Evolutionary conservation across 495 filamentous ascomycete genomes (phyloP).

Genomic region (Podospora comata): DNA sequence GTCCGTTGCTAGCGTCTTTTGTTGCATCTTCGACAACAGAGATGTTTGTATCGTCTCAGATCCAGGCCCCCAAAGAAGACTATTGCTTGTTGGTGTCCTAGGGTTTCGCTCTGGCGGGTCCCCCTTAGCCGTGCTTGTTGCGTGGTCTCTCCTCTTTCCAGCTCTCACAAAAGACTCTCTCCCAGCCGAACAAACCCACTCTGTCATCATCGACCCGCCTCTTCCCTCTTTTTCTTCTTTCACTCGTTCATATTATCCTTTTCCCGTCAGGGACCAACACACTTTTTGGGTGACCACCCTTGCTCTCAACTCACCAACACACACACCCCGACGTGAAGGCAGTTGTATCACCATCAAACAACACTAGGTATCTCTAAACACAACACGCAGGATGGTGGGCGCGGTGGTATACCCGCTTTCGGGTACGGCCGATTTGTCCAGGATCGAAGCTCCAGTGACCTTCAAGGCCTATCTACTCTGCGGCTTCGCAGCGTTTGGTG

Average conservation of each 20-base stretch:
- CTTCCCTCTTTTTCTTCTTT: conserved; percentile 1
- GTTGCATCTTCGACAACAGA: neutral
- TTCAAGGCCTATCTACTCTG: conserved; percentile 64
- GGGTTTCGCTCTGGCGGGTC: neutral
- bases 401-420: conserved; percentile 23
- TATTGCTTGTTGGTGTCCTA: neutral
- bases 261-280: neutral
- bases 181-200: neutral
- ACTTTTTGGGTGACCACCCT: neutral
- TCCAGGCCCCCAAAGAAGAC: neutral
- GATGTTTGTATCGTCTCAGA: neutral
- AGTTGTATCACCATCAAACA: neutral
- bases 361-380: neutral
- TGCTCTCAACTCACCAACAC: neutral
- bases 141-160: neutral
- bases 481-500: conserved; percentile 64
- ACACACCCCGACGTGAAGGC: neutral
- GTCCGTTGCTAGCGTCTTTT: conserved; percentile 1
- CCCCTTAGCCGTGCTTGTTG: neutral
- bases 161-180: neutral
- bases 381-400: conserved; percentile 22
- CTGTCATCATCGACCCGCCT: neutral
- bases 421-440: conserved; percentile 44
- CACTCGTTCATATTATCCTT: neutral
- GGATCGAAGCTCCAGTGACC: conserved; percentile 64